These are phyloP conservation scores for Naumovozyma baii DNA, from an alignment of 805 yeast species.

Conservation along the genomic window DNA sequence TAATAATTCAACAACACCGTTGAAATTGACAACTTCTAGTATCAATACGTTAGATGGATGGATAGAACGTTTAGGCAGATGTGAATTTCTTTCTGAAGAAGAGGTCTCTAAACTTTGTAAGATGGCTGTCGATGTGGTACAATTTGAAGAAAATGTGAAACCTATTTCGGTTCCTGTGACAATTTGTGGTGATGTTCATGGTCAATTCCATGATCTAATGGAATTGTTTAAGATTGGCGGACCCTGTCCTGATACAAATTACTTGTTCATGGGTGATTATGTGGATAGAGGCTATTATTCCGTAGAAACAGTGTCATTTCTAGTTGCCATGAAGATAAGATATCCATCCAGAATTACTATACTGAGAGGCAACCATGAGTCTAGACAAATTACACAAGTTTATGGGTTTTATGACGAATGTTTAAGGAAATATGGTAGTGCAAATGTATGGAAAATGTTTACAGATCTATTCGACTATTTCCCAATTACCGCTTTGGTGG, in stretches of 20 bases:
- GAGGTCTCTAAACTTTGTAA: conserved; percentile 74
- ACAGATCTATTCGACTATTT: conserved; percentile 87
- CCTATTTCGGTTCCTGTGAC: conserved; percentile 94
- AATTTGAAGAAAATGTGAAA: conserved; percentile 88
- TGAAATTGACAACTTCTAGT: conserved; percentile 35
- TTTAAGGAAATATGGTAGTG: conserved; percentile 82
- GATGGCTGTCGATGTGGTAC: conserved; percentile 86
- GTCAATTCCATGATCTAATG: conserved; percentile 91
- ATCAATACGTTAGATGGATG: conserved; percentile 73
- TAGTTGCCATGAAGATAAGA: conserved; percentile 86
- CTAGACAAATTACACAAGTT: conserved; percentile 92
- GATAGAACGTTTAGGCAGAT: conserved; percentile 70
- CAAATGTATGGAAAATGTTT: conserved; percentile 87
- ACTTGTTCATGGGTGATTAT: conserved; percentile 83
- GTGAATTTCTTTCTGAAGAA: conserved; percentile 73
- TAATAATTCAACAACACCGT: conserved; percentile 32
- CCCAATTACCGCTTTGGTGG: conserved; percentile 89
- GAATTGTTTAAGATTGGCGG: conserved; percentile 91
- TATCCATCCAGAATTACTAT: conserved; percentile 87
- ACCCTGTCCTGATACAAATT: conserved; percentile 84
- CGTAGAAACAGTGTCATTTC: conserved; percentile 80
- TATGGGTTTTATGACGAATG: conserved; percentile 95
- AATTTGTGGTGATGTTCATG: conserved; percentile 94
- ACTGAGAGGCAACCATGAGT: conserved; percentile 89
- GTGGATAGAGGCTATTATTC: conserved; percentile 78